Percentiles rank a stretch among this genome's conserved stretches.
Evolutionary conservation across 345 rosid genomes (phyloP).

Genomic region (Eucalyptus marginata): DNA sequence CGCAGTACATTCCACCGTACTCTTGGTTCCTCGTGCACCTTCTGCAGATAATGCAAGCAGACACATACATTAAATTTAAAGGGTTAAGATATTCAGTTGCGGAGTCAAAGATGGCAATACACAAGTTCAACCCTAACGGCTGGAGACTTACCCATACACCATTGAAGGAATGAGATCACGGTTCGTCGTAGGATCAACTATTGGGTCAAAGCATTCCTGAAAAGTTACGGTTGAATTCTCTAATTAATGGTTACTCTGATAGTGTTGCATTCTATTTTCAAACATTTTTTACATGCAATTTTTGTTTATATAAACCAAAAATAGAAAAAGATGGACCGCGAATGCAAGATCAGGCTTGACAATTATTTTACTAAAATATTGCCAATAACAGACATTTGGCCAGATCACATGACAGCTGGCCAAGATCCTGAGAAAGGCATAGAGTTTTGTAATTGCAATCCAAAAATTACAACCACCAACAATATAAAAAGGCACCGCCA

Average conservation of each 20-base stretch:
- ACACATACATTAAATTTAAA: not conserved
- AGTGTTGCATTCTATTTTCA: not conserved
- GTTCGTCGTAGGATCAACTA: conserved; percentile 60
- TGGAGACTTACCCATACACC: conserved; percentile 74
- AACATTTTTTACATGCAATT: not conserved
- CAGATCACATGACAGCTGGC: not conserved
- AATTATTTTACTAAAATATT: not conserved
- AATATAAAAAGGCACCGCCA: not conserved
- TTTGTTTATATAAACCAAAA: not conserved
- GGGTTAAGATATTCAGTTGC: not conserved
- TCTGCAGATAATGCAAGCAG: not conserved
- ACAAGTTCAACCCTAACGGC: not conserved
- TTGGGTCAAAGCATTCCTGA: conserved; percentile 91
- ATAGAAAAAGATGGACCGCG: not conserved
- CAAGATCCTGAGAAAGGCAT: not conserved
- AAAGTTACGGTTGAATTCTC: not conserved
- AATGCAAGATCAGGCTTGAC: not conserved
- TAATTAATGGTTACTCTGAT: not conserved
- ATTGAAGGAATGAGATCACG: conserved; percentile 83
- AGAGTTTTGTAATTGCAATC: not conserved
- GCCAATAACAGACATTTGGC: not conserved
- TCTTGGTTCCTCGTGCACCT: conserved; percentile 27
- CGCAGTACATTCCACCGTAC: conserved; percentile 39
- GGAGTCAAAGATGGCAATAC: not conserved
- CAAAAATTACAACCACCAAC: not conserved